phyloP scores from a whole-genome alignment of 1,284 basidiomycete species.

The Apiotrichum mycotoxinovorans region DNA sequence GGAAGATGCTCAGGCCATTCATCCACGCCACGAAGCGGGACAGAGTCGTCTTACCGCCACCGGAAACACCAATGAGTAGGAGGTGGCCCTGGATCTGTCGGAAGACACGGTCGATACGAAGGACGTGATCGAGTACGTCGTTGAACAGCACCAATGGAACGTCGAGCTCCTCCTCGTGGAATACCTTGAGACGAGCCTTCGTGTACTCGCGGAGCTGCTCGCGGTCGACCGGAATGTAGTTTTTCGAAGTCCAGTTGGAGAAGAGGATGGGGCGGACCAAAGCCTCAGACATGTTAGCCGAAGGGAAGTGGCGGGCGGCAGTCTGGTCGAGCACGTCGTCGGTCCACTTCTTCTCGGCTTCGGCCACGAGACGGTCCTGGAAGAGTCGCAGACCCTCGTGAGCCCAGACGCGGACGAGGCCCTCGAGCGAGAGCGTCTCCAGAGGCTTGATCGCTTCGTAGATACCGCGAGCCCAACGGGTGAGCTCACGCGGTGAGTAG shows the following conservation, averaged over 20 bases:
- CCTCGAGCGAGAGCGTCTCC: slow-evolving; percentile 85
- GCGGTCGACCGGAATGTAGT: slow-evolving; percentile 92
- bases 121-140: slow-evolving; percentile 93
- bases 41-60: slow-evolving; percentile 97
- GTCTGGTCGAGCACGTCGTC: slow-evolving; percentile 85
- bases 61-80: slow-evolving; percentile 93
- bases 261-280: slow-evolving; percentile 87
- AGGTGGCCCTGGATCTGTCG: slow-evolving; percentile 95
- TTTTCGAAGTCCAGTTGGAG: slow-evolving; percentile 98
- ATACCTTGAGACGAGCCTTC: slow-evolving; percentile 88
- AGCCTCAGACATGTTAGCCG: slow-evolving; percentile 77
- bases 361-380: slow-evolving; percentile 91
- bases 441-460: slow-evolving; percentile 94
- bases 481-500: slow-evolving; percentile 98
- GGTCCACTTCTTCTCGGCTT: slow-evolving; percentile 90
- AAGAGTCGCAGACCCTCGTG: slow-evolving; percentile 97
- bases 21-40: slow-evolving; percentile 99
- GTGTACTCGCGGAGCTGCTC: slow-evolving; percentile 93
- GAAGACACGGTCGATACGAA: slow-evolving; percentile 98
- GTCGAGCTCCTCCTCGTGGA: slow-evolving; percentile 97
- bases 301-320: slow-evolving; percentile 87
- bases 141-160: slow-evolving; percentile 98
- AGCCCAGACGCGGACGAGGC: slow-evolving; percentile 95
- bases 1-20: slow-evolving; percentile 97
- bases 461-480: slow-evolving; percentile 95